These are phyloP conservation scores for Penicillium paneum DNA, from an alignment of 2,329 filamentous ascomycete genomes.

Conservation along the genomic window DNA sequence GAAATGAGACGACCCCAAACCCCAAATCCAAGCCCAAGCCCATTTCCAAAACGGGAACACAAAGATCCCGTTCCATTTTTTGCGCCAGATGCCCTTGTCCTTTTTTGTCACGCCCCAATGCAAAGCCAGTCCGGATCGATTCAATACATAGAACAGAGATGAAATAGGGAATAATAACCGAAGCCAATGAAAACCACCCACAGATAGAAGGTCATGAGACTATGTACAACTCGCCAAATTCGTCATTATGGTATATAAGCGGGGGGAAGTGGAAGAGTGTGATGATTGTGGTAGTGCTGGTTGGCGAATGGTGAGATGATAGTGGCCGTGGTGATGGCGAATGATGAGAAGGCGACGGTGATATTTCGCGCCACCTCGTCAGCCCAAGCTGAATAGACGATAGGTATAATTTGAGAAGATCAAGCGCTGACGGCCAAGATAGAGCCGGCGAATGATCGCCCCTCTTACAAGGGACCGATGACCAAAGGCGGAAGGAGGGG, in stretches of 20 bases:
- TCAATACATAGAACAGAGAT: not conserved
- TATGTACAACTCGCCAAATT: constrained; percentile 6
- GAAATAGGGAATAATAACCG: not conserved
- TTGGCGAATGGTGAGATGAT: not conserved
- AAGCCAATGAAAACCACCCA: not conserved
- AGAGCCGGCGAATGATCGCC: not conserved
- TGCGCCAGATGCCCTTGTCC: not conserved
- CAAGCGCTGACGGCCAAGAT: not conserved
- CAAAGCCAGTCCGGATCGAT: not conserved
- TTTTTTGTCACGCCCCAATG: not conserved
- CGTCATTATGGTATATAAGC: not conserved
- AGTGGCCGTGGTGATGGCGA: not conserved
- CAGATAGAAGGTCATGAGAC: not conserved
- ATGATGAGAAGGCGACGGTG: not conserved
- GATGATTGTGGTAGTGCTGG: not conserved
- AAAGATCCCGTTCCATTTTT: not conserved
- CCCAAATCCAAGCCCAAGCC: not conserved
- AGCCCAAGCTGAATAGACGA: not conserved
- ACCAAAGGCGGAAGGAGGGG: not conserved
- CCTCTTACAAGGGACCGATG: not conserved
- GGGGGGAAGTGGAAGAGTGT: not conserved
- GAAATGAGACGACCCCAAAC: not conserved
- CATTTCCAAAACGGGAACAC: not conserved
- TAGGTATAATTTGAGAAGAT: not conserved
- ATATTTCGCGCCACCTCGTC: not conserved